These are phyloP conservation scores for Beverwykella pulmonaria DNA, from an alignment of 495 filamentous ascomycete genomes.

Conservation along the genomic window DNA sequence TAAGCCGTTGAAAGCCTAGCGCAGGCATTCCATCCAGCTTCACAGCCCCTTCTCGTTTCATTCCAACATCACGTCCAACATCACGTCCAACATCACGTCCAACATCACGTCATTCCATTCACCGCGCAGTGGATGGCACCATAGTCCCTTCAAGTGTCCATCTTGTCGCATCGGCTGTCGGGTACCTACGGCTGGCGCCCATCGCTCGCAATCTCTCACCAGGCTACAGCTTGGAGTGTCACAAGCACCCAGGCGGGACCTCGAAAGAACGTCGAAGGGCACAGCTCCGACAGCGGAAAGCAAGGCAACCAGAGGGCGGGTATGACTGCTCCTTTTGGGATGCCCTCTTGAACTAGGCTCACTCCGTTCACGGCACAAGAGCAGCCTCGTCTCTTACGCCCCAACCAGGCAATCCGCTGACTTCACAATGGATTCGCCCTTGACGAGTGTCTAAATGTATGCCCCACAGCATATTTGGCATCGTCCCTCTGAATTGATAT, in stretches of 20 bases:
- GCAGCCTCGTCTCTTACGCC: conserved; percentile 1
- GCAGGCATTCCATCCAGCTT: background rate
- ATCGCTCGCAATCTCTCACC: background rate
- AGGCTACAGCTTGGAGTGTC: background rate
- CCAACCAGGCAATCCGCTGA: background rate
- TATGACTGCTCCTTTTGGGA: background rate
- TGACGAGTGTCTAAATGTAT: background rate
- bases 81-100: background rate
- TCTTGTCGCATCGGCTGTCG: background rate
- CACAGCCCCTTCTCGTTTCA: background rate
- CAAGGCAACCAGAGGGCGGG: background rate
- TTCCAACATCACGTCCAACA: background rate
- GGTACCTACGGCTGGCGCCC: background rate
- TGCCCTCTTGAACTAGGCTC: background rate
- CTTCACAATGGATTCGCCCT: background rate
- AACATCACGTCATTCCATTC: background rate
- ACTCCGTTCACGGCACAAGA: background rate
- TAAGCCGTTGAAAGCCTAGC: no score
- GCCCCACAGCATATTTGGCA: background rate
- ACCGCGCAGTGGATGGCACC: background rate
- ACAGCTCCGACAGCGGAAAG: background rate
- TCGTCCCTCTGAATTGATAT: background rate
- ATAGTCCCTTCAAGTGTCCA: background rate
- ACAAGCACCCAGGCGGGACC: background rate
- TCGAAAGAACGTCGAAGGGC: background rate